A percentile compares a stretch with the other conserved stretches of the same genome.
phyloP scores from a whole-genome alignment of 2,329 filamentous ascomycete species.

The Zarea fungicola region DNA sequence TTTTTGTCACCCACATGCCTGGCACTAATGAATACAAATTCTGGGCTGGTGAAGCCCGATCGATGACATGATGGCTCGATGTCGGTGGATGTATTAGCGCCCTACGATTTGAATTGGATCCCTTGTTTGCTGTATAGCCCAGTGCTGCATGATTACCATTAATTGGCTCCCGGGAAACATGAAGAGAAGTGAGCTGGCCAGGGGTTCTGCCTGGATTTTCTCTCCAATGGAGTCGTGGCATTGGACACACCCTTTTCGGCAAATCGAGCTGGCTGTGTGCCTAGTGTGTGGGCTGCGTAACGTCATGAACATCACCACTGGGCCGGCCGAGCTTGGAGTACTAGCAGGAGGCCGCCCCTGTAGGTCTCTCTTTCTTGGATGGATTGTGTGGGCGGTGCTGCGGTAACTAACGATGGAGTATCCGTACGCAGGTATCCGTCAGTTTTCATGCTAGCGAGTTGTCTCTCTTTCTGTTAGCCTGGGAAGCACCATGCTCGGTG shows the following conservation, averaged over 20 bases:
- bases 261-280: too few relatives aligned
- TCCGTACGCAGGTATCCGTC: not conserved
- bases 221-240: not conserved
- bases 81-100: not conserved
- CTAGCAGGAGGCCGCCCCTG: not conserved
- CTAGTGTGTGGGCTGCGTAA: conserved; percentile 6
- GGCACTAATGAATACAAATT: too few relatives aligned
- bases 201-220: too few relatives aligned
- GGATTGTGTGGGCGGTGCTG: not conserved
- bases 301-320: conserved; percentile 8
- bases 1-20: too few relatives aligned
- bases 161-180: not conserved
- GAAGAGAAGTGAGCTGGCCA: not conserved
- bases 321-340: not conserved
- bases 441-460: too few relatives aligned
- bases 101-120: too few relatives aligned
- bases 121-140: too few relatives aligned
- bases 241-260: not conserved
- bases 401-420: not conserved
- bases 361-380: not conserved
- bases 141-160: too few relatives aligned
- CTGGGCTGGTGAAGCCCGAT: not conserved
- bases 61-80: not conserved
- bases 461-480: too few relatives aligned
- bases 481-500: too few relatives aligned